Base-by-base conservation (phyloP, 495 filamentous ascomycete genomes). In the Wilcoxina mikolae region DNA sequence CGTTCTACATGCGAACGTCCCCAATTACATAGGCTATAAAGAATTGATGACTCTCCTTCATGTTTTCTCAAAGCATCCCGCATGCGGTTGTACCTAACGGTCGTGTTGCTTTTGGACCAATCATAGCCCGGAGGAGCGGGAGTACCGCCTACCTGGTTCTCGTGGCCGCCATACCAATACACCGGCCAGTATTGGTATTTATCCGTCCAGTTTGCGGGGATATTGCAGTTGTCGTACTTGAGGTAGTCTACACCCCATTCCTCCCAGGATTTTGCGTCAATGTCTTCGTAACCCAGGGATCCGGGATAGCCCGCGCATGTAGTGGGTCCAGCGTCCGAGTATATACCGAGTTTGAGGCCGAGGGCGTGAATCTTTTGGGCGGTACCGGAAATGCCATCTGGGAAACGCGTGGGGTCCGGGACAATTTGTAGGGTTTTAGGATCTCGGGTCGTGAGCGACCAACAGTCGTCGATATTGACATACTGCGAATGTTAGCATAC, bases 161-260 rank as follows among this genome's bases (percentile, higher is more conserved):
- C 58, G 28, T 54, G 22, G 17, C 38, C 39, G n/a, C 61, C 58
- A 9, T 60, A 58, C 60, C 55, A 65, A 52, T 61, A 46, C 39
- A 65, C 61, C 0, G 61, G 58, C 56, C 46, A 64, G 45, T 57
- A 55, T 26, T 59, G 56, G 17, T 55, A 57, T 7, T 56, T 41
- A 33, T 63, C 42, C 10, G 39, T 51, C 57, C 54, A 60, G 43
- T 45, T 57, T 1, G 54, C n/a, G 5, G 57, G 60, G 10, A 58
- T 48, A 56, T 53, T 56, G 11, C 83, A 85, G 68, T 84, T 85
- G 65, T 87, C 83, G 56, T 85, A 85, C 67, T 87, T 84, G 28
- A 82, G 68, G 55, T 68, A 84, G 62, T 84, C 80, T 35, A 85
- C 73, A 0, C 76, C 79, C 81, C 82, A 85, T 12, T 72, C 71